Evolutionary conservation across 2,329 filamentous ascomycete species (phyloP), one percentile per base, ranked within the genome.

Genomic region (Colletotrichum simmondsii): DNA sequence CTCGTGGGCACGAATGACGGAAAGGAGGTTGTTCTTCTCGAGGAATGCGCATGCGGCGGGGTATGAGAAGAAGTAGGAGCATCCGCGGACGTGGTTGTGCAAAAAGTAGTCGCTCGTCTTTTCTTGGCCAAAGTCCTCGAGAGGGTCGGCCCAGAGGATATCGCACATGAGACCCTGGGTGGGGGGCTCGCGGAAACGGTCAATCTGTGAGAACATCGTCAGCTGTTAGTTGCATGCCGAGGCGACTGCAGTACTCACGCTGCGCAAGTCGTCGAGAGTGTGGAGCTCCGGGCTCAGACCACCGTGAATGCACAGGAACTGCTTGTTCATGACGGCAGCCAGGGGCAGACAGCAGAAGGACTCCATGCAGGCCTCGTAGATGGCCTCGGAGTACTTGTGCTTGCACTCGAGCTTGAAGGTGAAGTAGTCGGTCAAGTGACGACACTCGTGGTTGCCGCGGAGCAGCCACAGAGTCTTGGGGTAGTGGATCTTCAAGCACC

Each of bases 341-440:
- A 99, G 87, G 35, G 97, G 97, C 75, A 99, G 87, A 75, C 93
- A 90, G 86, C 97, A 99, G 89, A 99, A 99, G 0, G 97, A 97
- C 76, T 99, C 96, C 91, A 98, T 97, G 86, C 97, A 98, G 70
- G 97, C 96, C 80, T 99, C 96, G 83, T 99, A 99, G 73, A 99
- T 90, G 75, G 90, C 90, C 86, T 98, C 97, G 42, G 95, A 98
- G 86, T 99, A 99, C 85, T 99, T 99, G 90, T 99, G 97, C 87
- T 98, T 98, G 89, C 97, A 99, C 84, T 99, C 97, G 71, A 99
- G 92, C 89, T 99, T 98, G 89, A 99, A 99, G 74, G 97, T 99
- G 86, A 99, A 99, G 89, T 99, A 99, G 82, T 99, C 97, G 71
- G 97, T 99, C 89, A 99, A 90, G 87, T 99, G 97, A 80, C 97